These are phyloP conservation scores for Sophora flavescens DNA, from an alignment of 306 rosid species.

Conservation along the genomic window DNA sequence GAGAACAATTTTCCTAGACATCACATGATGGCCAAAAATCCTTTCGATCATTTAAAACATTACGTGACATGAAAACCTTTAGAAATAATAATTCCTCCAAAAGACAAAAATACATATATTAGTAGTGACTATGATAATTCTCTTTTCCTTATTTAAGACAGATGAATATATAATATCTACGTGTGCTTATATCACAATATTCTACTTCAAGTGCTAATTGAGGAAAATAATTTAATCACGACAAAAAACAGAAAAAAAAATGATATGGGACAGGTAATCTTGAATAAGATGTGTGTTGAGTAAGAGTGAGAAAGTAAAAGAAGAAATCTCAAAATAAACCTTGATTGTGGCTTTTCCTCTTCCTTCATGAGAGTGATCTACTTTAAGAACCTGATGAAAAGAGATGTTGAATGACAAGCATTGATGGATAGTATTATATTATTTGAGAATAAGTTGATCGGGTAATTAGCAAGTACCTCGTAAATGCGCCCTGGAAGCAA, in stretches of 20 bases:
- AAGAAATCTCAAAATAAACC: conserved; percentile 57
- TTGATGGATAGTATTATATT: background rate
- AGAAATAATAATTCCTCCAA: conserved; percentile 15
- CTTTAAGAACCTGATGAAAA: conserved; percentile 74
- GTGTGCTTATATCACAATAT: background rate
- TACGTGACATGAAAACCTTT: too few species aligned
- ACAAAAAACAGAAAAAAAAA: background rate
- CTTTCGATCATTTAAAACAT: too few species aligned
- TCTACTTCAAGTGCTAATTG: background rate
- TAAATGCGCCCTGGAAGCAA: conserved; percentile 74
- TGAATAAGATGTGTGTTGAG: conserved; percentile 21
- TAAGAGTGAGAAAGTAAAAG: background rate
- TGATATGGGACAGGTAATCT: conserved; percentile 20
- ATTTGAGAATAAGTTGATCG: background rate
- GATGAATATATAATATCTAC: background rate
- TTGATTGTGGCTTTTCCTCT: conserved; percentile 95
- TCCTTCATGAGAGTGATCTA: conserved; percentile 95
- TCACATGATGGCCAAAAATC: too few species aligned
- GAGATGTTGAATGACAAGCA: conserved; percentile 2
- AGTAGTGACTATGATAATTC: conserved; percentile 4
- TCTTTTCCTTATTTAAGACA: conserved; percentile 21
- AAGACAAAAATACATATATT: background rate
- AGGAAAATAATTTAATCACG: background rate
- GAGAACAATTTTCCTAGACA: too few species aligned
- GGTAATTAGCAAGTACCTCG: conserved; percentile 58